Conservation (phyloP, 495 filamentous ascomycete genomes). For the Echria macrotheca region DNA sequence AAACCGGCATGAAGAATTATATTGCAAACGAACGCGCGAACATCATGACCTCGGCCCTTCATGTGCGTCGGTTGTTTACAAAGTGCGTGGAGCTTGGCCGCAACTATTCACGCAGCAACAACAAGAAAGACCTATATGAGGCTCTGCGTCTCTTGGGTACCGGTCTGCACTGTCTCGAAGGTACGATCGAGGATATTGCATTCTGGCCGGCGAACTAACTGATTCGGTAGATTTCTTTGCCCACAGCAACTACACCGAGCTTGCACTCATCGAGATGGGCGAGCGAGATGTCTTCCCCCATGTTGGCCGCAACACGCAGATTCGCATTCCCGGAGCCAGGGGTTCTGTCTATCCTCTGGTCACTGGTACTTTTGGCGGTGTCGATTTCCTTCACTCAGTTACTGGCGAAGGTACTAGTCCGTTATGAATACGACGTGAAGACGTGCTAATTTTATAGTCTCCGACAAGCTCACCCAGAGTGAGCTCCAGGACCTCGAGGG, state of each 20-base stretch:
- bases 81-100: conserved; percentile 68
- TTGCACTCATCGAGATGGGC: conserved; percentile 78
- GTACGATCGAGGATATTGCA: conserved; percentile 22
- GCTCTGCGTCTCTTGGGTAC: conserved; percentile 80
- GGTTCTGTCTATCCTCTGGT: conserved; percentile 67
- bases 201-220: neutral
- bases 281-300: conserved; percentile 78
- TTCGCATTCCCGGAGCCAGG: conserved; percentile 60
- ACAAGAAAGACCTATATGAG: conserved; percentile 75
- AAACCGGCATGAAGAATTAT: conserved; percentile 86
- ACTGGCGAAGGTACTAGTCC: conserved; percentile 67
- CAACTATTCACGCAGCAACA: conserved; percentile 52
- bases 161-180: conserved; percentile 82
- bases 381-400: conserved; percentile 81
- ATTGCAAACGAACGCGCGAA: conserved; percentile 73
- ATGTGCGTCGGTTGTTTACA: conserved; percentile 68
- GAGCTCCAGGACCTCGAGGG: conserved; percentile 79
- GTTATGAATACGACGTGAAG: too few relatives aligned
- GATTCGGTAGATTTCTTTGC: conserved; percentile 64
- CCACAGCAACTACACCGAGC: conserved; percentile 85
- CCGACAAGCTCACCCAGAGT: conserved; percentile 81
- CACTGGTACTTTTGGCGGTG: conserved; percentile 88
- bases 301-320: conserved; percentile 63
- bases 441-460: conserved; percentile 40
- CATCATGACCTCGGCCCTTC: conserved; percentile 69